Conservation (phyloP, 345 rosid genomes). For the Aethionema arabicum region DNA sequence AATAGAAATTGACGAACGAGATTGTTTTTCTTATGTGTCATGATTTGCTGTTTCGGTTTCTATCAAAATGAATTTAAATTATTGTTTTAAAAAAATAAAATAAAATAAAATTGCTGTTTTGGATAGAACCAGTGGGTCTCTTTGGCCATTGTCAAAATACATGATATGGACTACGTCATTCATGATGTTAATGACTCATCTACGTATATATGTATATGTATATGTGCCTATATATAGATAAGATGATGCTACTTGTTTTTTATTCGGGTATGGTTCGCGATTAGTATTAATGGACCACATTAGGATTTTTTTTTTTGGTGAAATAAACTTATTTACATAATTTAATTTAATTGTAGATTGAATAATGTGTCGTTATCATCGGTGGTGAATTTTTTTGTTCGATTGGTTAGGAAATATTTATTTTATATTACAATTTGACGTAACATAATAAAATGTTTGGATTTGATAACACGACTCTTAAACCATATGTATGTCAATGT, state of each 20-base stretch:
- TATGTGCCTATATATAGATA: neutral
- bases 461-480: constrained; percentile 29
- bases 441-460: constrained; percentile 14
- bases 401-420: constrained; percentile 18
- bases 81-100: neutral
- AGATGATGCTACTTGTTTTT: constrained; percentile 22
- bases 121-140: constrained; percentile 36
- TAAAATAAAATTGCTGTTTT: constrained; percentile 30
- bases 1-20: constrained; percentile 38
- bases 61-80: constrained; percentile 17
- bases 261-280: constrained; percentile 32
- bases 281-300: constrained; percentile 30
- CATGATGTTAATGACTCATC: constrained; percentile 28
- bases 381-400: constrained; percentile 18
- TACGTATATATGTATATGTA: constrained; percentile 5
- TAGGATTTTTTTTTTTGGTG: constrained; percentile 5
- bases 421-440: constrained; percentile 27
- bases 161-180: constrained; percentile 36
- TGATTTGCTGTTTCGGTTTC: constrained; percentile 32
- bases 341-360: constrained; percentile 23
- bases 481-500: constrained; percentile 32
- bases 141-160: constrained; percentile 34
- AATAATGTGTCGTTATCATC: constrained; percentile 25
- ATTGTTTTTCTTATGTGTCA: constrained; percentile 37
- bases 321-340: constrained; percentile 20